Conservation (phyloP, 2,329 filamentous ascomycete species). For the Blastomyces parvus region DNA sequence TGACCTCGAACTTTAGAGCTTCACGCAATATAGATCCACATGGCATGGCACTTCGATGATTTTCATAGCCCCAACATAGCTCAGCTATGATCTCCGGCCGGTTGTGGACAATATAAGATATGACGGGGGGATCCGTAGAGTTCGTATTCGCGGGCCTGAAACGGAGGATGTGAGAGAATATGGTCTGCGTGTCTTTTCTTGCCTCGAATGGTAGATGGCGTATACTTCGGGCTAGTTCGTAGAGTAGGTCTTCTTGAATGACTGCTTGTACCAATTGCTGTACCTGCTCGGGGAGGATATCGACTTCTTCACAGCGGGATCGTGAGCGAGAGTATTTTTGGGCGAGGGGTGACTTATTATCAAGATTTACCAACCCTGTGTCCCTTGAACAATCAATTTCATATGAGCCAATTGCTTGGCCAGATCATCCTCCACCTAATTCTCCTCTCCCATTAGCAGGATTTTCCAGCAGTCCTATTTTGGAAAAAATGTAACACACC, state of each 20-base stretch:
- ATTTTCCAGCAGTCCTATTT: constrained; percentile 6
- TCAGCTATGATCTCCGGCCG: constrained; percentile 80
- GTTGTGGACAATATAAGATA: constrained; percentile 80
- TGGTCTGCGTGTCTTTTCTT: constrained; percentile 88
- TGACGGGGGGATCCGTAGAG: constrained; percentile 68
- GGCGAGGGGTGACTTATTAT: constrained; percentile 6
- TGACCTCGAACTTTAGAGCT: constrained; percentile 80
- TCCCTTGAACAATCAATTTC: constrained; percentile 88
- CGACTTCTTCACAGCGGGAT: constrained; percentile 53
- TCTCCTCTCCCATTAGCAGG: constrained; percentile 16
- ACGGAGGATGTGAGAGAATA: constrained; percentile 89
- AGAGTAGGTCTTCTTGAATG: constrained; percentile 82
- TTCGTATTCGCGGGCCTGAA: constrained; percentile 63
- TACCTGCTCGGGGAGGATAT: constrained; percentile 78
- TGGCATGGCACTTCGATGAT: constrained; percentile 82
- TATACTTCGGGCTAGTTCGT: constrained; percentile 70
- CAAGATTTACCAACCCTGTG: constrained; percentile 53
- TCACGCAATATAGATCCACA: constrained; percentile 85
- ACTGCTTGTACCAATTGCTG: constrained; percentile 75
- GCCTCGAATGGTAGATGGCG: constrained; percentile 88
- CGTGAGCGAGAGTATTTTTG: constrained; percentile 7
- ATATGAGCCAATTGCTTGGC: constrained; percentile 79
- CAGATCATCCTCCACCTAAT: constrained; percentile 71
- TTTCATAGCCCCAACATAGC: constrained; percentile 79
- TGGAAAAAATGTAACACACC: constrained; percentile 32